Percentiles rank a stretch among this genome's conserved stretches.
Conservation (phyloP, 805 yeast species). For the Candida morakotiae region DNA sequence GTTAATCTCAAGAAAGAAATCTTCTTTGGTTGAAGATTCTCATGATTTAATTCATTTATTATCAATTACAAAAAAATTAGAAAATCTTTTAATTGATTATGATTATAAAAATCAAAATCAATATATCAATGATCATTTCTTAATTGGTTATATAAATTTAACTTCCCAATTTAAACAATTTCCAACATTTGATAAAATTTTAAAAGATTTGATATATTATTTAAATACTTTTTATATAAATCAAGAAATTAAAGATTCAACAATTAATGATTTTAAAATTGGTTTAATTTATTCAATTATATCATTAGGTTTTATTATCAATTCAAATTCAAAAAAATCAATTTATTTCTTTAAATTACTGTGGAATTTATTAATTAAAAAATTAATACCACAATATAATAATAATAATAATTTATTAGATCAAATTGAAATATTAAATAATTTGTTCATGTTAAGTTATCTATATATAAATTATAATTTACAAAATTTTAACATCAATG, state of each 20-base stretch:
- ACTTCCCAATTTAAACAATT: conserved; percentile 10
- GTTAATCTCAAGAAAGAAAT: not conserved
- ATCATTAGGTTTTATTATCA: conserved; percentile 38
- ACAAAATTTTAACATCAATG: conserved; percentile 12
- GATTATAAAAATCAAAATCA: conserved; percentile 13
- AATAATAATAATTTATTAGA: conserved; percentile 20
- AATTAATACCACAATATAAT: conserved; percentile 31
- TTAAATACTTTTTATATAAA: conserved; percentile 16
- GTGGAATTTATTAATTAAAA: conserved; percentile 40
- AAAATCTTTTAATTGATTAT: conserved; percentile 11
- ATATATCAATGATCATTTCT: conserved; percentile 22
- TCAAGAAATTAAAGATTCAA: not conserved
- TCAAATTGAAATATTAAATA: conserved; percentile 40
- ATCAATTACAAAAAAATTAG: conserved; percentile 24
- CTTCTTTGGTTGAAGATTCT: not conserved
- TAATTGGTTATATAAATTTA: conserved; percentile 28
- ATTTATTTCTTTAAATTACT: conserved; percentile 37
- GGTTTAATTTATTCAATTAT: conserved; percentile 41
- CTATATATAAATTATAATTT: conserved; percentile 39
- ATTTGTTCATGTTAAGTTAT: conserved; percentile 41
- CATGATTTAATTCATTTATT: conserved; percentile 25
- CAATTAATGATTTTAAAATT: conserved; percentile 23
- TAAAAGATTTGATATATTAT: conserved; percentile 18
- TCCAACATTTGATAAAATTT: conserved; percentile 16
- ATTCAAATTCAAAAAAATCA: conserved; percentile 26